phyloP scores from a whole-genome alignment of 1,284 basidiomycete genomes.

The Afroboletus lepidellus region DNA sequence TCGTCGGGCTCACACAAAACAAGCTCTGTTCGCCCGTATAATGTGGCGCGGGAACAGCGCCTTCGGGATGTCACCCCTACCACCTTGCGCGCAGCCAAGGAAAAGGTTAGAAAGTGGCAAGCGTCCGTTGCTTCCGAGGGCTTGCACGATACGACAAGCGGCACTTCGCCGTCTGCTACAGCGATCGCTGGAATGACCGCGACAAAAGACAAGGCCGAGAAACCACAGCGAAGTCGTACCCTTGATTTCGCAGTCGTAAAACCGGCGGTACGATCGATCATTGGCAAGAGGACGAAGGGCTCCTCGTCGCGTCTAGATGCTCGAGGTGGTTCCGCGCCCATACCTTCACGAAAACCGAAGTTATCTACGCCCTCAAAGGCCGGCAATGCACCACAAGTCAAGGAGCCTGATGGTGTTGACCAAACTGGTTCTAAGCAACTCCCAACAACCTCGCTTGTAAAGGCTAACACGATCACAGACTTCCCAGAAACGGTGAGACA shows the following conservation, averaged over 20 bases:
- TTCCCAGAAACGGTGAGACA: constrained; percentile 31
- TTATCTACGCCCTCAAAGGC: constrained; percentile 4
- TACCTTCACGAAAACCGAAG: background rate
- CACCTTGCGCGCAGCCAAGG: constrained; percentile 26
- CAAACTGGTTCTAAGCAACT: background rate
- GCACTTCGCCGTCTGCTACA: constrained; percentile 2
- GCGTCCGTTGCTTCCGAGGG: constrained; percentile 20
- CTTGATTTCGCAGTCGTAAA: constrained; percentile 35
- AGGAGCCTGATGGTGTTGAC: background rate
- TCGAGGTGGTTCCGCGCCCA: constrained; percentile 5
- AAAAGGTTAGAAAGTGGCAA: constrained; percentile 35
- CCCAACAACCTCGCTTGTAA: constrained; percentile 1
- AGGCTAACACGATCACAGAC: constrained; percentile 22
- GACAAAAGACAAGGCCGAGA: constrained; percentile 7
- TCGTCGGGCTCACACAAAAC: constrained; percentile 10
- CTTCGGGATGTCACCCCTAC: constrained; percentile 17
- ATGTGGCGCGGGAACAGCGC: background rate
- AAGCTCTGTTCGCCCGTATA: background rate
- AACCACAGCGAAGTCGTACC: constrained; percentile 16
- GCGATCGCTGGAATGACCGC: background rate
- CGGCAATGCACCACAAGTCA: background rate
- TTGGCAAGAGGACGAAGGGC: constrained; percentile 20
- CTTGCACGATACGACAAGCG: constrained; percentile 1
- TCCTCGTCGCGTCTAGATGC: constrained; percentile 1
- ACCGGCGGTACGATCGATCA: constrained; percentile 15